Evolutionary conservation across 352 stramenopile species (phyloP), one percentile per base, ranked within the genome.

Genomic region (Thalassiosira sp.): DNA sequence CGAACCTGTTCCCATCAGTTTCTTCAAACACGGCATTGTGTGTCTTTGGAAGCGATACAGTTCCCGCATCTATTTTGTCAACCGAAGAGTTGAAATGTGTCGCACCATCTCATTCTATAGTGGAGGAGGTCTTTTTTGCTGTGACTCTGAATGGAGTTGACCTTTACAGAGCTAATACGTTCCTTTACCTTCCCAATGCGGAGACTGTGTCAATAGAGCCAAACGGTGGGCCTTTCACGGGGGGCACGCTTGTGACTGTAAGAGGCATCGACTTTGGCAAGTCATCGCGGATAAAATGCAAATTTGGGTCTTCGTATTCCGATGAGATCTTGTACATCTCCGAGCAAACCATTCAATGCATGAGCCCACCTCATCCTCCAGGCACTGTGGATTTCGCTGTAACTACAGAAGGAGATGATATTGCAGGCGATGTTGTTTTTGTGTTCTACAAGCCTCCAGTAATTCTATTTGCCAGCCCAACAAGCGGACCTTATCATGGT

Each of bases 401-500:
- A 15, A 64, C 43, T 16, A 73, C 71, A 31, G 71, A 87, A 33
- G 61, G 74, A 11, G 37, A 45, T 28, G 66, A 81, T 45, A 52
- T 80, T 79, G 93, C 90, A 28, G 90, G 82, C 31, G 86, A 82
- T 5, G 77, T 79, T 1, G 76, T 77, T 20, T 87, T 97, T 52
- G 67, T 82, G 2, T 90, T 95, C 35, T 94, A 95, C 66, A 91
- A 89, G 1, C 89, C 95, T 54, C 81, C 64, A 46, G 48, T 33
- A 52, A 58, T 80, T 31, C 42, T 81, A 8, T 78, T 69, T 33
- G 53, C 88, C 0, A 70, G 62, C 15, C 95, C 95, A 18, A 79
- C 65, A 1, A 85, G 90, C 31, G 95, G 95, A 0, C 91, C 94
- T 20, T 75, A 90, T 56, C 83, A 72, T 16, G 94, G 94, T 31